These are phyloP conservation scores for Wilhelminamyces savonicus DNA, from an alignment of 805 yeast genomes.

Conservation along the genomic window DNA sequence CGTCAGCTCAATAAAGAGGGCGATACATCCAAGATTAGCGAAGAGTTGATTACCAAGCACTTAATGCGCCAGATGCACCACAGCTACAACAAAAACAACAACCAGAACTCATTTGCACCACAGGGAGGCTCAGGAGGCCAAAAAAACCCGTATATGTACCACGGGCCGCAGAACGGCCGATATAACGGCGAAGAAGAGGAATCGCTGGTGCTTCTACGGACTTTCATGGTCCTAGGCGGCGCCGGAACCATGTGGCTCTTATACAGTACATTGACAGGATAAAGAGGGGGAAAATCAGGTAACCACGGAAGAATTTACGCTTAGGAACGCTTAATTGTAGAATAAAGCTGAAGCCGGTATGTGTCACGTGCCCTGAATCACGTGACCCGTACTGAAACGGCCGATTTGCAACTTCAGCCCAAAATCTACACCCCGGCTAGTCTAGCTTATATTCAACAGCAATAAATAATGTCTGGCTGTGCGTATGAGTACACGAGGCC, in stretches of 20 bases:
- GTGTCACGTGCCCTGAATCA: too few relatives aligned
- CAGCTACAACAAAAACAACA: not conserved
- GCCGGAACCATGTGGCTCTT: conserved; percentile 22
- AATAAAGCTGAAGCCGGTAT: too few relatives aligned
- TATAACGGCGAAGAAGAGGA: conserved; percentile 1
- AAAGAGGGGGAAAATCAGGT: too few relatives aligned
- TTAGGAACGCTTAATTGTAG: too few relatives aligned
- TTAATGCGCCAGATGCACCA: conserved; percentile 32
- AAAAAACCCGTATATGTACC: conserved; percentile 28
- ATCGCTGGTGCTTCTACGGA: conserved; percentile 7
- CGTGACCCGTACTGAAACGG: too few relatives aligned
- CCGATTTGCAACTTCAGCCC: too few relatives aligned
- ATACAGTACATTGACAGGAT: conserved; percentile 12
- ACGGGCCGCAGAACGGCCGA: conserved; percentile 19
- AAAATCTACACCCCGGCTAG: too few relatives aligned
- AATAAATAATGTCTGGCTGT: too few relatives aligned
- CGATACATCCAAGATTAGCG: conserved; percentile 24
- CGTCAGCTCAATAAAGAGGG: conserved; percentile 28
- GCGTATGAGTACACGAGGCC: too few relatives aligned
- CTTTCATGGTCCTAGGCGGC: conserved; percentile 23
- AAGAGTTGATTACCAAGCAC: conserved; percentile 37
- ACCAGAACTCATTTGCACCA: conserved; percentile 2
- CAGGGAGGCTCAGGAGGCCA: conserved; percentile 1
- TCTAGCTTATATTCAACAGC: too few relatives aligned
- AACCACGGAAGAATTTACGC: too few relatives aligned